Percentiles rank a stretch among this genome's conserved stretches.
phyloP scores from a whole-genome alignment of 2,329 filamentous ascomycete genomes.

The Pyrenochaeta sp. region DNA sequence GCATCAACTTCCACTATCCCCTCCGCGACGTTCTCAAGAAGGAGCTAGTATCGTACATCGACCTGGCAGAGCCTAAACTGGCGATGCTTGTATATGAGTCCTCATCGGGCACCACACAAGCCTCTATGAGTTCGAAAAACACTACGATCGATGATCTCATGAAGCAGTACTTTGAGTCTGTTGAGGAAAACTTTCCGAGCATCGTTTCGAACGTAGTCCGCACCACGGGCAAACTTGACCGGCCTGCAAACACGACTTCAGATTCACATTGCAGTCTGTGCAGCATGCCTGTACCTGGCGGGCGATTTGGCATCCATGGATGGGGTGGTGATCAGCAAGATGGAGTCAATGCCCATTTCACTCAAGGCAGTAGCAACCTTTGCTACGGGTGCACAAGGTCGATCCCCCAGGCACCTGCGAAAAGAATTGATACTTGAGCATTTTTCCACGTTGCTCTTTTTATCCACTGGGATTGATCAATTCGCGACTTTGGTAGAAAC shows the following conservation, averaged over 20 bases:
- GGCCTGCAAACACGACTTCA: conserved; percentile 47
- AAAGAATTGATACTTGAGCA: conserved; percentile 7
- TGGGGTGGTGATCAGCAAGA: conserved; percentile 65
- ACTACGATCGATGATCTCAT: conserved; percentile 92
- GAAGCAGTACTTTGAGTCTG: conserved; percentile 84
- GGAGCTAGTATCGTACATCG: conserved; percentile 76
- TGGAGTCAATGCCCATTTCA: conserved; percentile 31
- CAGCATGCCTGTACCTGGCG: conserved; percentile 70
- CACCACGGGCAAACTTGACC: conserved; percentile 82
- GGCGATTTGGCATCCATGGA: conserved; percentile 70
- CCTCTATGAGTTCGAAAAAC: conserved; percentile 71
- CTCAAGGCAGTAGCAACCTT: conserved; percentile 47
- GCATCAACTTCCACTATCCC: conserved; percentile 75
- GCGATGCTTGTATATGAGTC: conserved; percentile 46
- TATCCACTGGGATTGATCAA: not conserved
- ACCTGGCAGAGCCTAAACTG: conserved; percentile 63
- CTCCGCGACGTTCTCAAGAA: conserved; percentile 84
- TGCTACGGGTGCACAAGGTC: conserved; percentile 81
- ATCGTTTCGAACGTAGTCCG: conserved; percentile 96
- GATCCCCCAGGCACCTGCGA: conserved; percentile 24
- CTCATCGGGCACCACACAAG: conserved; percentile 33
- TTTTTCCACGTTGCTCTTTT: not conserved
- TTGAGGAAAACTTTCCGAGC: conserved; percentile 85
- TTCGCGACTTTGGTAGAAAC: not conserved
- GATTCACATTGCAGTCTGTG: conserved; percentile 69